Conservation (phyloP, 768 basidiomycete species). For the Chlorophyllum brunneum region DNA sequence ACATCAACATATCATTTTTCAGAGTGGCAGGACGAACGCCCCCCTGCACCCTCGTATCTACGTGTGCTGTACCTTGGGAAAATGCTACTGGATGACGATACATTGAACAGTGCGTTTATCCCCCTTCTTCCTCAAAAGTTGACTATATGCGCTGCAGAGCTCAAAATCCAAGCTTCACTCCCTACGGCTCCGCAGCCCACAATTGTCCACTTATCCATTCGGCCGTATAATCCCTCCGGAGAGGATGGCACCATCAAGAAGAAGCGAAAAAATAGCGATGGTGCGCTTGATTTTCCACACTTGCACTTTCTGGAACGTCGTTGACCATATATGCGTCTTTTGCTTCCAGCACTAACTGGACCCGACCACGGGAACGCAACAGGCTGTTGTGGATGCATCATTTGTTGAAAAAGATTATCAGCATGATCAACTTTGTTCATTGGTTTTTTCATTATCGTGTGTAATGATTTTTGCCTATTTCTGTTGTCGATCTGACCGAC, state of each 20-base stretch:
- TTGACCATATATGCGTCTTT: neutral
- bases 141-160: constrained; percentile 20
- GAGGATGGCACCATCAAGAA: constrained; percentile 58
- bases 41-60: constrained; percentile 73
- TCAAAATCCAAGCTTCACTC: constrained; percentile 30
- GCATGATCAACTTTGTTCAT: neutral
- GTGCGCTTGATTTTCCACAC: constrained; percentile 19
- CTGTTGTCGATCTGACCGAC: too few species aligned
- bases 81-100: constrained; percentile 83
- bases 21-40: constrained; percentile 81
- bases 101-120: constrained; percentile 51
- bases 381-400: constrained; percentile 17
- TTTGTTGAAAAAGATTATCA: constrained; percentile 10
- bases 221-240: constrained; percentile 48
- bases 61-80: constrained; percentile 74
- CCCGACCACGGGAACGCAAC: constrained; percentile 2
- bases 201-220: constrained; percentile 73
- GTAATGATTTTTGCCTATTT: too few species aligned
- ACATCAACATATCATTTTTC: neutral
- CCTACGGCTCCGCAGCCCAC: constrained; percentile 36
- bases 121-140: constrained; percentile 9
- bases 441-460: neutral
- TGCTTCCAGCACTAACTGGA: constrained; percentile 1
- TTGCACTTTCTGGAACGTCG: neutral
- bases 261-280: constrained; percentile 28